phyloP scores from a whole-genome alignment of 345 rosid species.

The Syzygium aromaticum region DNA sequence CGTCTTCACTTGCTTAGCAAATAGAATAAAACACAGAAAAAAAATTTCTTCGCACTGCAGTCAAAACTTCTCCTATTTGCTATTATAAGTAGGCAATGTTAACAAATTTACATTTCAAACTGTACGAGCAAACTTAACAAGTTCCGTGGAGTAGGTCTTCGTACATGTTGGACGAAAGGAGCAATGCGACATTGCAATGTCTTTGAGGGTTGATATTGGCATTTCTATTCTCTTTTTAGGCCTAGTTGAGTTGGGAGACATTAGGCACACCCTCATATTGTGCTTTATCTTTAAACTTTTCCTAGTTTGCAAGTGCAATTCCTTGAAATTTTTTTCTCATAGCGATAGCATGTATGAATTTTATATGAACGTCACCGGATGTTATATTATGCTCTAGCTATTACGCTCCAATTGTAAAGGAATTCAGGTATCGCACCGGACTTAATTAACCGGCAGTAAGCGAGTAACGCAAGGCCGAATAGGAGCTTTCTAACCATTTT shows the following conservation, averaged over 20 bases:
- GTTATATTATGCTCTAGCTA: neutral
- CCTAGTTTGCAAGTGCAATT: neutral
- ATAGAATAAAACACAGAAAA: rapidly evolving
- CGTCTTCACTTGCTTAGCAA: neutral
- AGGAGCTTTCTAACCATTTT: neutral
- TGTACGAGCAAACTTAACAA: neutral
- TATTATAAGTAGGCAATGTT: too few species aligned
- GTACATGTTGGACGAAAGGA: neutral
- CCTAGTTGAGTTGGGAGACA: neutral
- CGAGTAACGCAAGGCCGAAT: neutral
- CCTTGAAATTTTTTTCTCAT: neutral
- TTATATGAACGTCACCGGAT: rapidly evolving
- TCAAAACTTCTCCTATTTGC: neutral
- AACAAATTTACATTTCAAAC: neutral
- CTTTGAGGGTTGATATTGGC: neutral
- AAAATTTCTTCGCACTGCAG: rapidly evolving
- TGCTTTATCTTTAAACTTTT: rapidly evolving
- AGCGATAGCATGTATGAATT: neutral
- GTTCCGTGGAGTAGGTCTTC: neutral
- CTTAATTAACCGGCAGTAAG: neutral
- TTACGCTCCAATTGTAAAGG: neutral
- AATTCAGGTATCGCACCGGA: rapidly evolving
- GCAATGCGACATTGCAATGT: neutral
- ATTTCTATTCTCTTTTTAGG: neutral
- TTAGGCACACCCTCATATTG: neutral